These are phyloP conservation scores for Pythium plurisporium DNA, from an alignment of 352 stramenopile genomes.

Conservation along the genomic window DNA sequence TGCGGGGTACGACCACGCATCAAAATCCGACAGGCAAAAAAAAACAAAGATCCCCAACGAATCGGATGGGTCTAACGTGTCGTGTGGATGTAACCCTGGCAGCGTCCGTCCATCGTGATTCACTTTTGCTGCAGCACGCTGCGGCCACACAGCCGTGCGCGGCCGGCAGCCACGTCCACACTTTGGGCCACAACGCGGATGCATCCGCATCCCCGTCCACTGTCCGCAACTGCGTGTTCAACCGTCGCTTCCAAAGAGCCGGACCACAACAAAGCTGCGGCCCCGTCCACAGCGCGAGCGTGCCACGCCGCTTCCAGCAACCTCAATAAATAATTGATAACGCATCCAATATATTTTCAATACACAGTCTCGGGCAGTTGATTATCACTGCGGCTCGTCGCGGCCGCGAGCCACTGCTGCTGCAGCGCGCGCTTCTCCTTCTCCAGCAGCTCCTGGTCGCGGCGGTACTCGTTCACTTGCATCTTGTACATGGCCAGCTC, in stretches of 20 bases:
- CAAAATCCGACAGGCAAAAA: too few relatives aligned
- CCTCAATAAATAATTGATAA: background rate
- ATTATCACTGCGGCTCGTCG: conserved; percentile 21
- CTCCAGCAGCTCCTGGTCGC: conserved; percentile 58
- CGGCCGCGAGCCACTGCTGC: conserved; percentile 50
- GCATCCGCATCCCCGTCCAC: background rate
- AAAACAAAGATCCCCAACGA: too few relatives aligned
- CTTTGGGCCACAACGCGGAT: background rate
- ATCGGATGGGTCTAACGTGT: background rate
- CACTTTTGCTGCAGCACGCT: too few relatives aligned
- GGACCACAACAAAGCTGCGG: background rate
- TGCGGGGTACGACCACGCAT: too few relatives aligned
- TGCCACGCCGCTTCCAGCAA: background rate
- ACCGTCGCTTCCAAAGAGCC: conserved; percentile 5
- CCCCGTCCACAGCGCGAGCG: too few relatives aligned
- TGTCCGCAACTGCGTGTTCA: conserved; percentile 11
- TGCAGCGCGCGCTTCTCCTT: conserved; percentile 58
- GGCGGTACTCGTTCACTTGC: conserved; percentile 80
- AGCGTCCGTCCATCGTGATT: background rate
- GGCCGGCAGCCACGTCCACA: too few relatives aligned
- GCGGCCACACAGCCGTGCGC: too few relatives aligned
- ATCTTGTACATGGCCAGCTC: conserved; percentile 93
- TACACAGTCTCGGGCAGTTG: background rate
- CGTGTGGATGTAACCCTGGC: background rate
- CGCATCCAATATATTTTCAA: background rate